Evolutionary conservation across 2,329 filamentous ascomycete genomes (phyloP).

Genomic region (Cladophialophora bantiana): DNA sequence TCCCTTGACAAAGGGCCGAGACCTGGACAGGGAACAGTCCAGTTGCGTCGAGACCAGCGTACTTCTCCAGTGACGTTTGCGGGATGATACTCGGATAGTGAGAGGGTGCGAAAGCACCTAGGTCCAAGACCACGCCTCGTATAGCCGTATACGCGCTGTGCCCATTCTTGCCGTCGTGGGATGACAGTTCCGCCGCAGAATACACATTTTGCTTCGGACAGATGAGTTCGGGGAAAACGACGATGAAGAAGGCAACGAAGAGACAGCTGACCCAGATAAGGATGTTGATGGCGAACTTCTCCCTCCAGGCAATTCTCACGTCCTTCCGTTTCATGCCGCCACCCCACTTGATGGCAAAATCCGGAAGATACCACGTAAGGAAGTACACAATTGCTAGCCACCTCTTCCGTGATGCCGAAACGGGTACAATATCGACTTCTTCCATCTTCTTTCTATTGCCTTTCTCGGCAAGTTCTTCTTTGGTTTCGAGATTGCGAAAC

Average conservation of each 20-base stretch:
- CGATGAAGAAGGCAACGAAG: slow-evolving; percentile 84
- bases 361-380: slow-evolving; percentile 86
- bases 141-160: slow-evolving; percentile 75
- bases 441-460: slow-evolving; percentile 88
- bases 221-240: slow-evolving; percentile 84
- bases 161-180: slow-evolving; percentile 74
- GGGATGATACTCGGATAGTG: slow-evolving; percentile 79
- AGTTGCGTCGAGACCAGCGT: slow-evolving; percentile 87
- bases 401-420: slow-evolving; percentile 81
- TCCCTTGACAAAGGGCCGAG: slow-evolving; percentile 84
- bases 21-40: slow-evolving; percentile 92
- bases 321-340: slow-evolving; percentile 92
- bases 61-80: slow-evolving; percentile 71
- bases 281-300: slow-evolving; percentile 97
- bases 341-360: slow-evolving; percentile 76
- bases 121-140: slow-evolving; percentile 86
- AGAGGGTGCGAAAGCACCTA: slow-evolving; percentile 72
- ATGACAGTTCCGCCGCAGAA: slow-evolving; percentile 76
- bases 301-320: slow-evolving; percentile 89
- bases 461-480: slow-evolving; percentile 93
- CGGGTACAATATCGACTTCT: slow-evolving; percentile 84
- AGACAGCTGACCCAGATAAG: slow-evolving; percentile 90
- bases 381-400: slow-evolving; percentile 87
- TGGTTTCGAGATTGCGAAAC: slow-evolving; percentile 96
- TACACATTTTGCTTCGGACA: slow-evolving; percentile 92